Evolutionary conservation across 2,329 filamentous ascomycete species (phyloP).

Genomic region (Ophiostoma sp.): DNA sequence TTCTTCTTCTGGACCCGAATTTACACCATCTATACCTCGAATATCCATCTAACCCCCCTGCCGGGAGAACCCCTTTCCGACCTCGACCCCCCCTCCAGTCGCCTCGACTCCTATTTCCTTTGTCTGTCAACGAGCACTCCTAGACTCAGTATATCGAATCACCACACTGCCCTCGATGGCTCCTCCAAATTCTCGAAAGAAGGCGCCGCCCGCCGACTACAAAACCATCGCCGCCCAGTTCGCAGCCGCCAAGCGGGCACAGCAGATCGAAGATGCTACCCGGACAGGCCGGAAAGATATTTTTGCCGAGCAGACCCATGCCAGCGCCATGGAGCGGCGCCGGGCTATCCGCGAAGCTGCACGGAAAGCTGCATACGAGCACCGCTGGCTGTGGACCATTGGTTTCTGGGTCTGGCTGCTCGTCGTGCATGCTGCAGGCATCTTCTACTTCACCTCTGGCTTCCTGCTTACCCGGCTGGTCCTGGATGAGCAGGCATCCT

Average conservation of each 20-base stretch:
- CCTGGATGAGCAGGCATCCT: slow-evolving; percentile 69
- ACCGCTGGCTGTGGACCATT: slow-evolving; percentile 53
- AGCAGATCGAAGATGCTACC: slow-evolving; percentile 39
- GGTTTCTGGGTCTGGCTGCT: slow-evolving; percentile 67
- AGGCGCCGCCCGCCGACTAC: slow-evolving; percentile 40
- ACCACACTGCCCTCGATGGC: slow-evolving; percentile 22
- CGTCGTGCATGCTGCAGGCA: slow-evolving; percentile 69
- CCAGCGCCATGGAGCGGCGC: slow-evolving; percentile 41
- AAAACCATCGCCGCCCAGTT: slow-evolving; percentile 50
- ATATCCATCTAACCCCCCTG: neutral
- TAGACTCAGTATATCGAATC: neutral
- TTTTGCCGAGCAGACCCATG: slow-evolving; percentile 24
- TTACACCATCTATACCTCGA: neutral
- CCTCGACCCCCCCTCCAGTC: neutral
- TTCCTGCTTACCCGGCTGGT: slow-evolving; percentile 86
- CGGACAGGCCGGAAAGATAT: slow-evolving; percentile 32
- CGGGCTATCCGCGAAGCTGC: slow-evolving; percentile 45
- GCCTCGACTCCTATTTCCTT: slow-evolving; percentile 3
- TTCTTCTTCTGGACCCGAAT: neutral
- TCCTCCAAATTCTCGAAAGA: slow-evolving; percentile 25
- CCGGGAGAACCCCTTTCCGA: neutral
- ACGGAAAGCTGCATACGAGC: slow-evolving; percentile 47
- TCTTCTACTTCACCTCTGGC: slow-evolving; percentile 89
- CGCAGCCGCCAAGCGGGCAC: slow-evolving; percentile 48
- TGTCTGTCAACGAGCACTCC: neutral